Evolutionary conservation across 139 green algal species (phyloP).

Genomic region (Dunaliella sp.): DNA sequence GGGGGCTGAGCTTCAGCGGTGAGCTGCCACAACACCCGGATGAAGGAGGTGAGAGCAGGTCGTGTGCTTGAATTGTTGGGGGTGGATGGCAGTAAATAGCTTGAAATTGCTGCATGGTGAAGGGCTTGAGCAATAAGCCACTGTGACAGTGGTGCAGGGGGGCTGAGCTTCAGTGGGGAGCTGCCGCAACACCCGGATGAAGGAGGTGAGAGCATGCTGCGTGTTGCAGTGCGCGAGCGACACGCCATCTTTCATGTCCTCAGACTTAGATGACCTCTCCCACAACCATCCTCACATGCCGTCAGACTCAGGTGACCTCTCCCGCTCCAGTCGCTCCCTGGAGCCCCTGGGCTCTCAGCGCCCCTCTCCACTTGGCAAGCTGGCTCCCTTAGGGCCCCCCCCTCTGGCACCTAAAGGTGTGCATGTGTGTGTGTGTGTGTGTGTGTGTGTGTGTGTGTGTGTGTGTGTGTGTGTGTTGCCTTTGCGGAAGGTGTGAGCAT

Average conservation of each 20-base stretch:
- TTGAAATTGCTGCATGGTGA: too few species aligned
- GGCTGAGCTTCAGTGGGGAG: conserved; percentile 17
- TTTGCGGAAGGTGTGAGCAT: too few species aligned
- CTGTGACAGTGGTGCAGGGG: background rate
- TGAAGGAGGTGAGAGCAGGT: background rate
- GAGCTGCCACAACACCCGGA: conserved; percentile 7
- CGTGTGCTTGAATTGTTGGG: too few species aligned
- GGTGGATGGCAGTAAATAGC: too few species aligned
- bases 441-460: too few species aligned
- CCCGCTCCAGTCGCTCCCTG: background rate
- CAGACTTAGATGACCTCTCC: background rate
- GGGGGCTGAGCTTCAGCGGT: conserved; percentile 13
- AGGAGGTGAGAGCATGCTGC: background rate
- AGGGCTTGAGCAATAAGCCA: too few species aligned
- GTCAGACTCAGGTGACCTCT: background rate
- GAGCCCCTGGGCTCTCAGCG: background rate
- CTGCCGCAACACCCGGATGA: conserved; percentile 2
- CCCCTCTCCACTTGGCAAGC: background rate
- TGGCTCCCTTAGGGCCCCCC: background rate
- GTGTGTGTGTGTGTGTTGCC: too few species aligned
- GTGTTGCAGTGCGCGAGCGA: too few species aligned
- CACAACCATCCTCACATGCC: background rate
- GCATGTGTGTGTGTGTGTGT: too few species aligned
- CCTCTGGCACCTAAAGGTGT: background rate
- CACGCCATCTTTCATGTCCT: too few species aligned